Evolutionary conservation across 768 basidiomycete species (phyloP).

Genomic region (Mycena epipterygia): DNA sequence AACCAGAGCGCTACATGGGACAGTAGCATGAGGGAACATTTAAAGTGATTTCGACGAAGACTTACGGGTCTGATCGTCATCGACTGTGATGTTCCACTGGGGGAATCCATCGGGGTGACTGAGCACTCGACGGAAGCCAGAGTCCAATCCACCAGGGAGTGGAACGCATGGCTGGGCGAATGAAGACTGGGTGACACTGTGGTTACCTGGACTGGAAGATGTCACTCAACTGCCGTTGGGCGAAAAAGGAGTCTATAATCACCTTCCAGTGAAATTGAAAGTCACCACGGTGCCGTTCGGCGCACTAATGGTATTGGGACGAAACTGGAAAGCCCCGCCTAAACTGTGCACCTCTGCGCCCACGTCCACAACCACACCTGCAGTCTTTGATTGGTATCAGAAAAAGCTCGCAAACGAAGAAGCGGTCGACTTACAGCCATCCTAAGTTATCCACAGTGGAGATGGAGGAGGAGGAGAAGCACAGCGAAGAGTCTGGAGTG

Average conservation of each 20-base stretch:
- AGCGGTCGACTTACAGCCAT: too few relatives aligned
- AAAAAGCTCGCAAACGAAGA: too few relatives aligned
- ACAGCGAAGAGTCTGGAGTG: too few relatives aligned
- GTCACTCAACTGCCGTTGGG: background rate
- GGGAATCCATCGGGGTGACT: slow-evolving; percentile 43
- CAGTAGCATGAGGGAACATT: background rate
- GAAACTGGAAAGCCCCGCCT: slow-evolving; percentile 64
- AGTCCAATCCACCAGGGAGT: slow-evolving; percentile 64
- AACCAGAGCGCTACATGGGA: background rate
- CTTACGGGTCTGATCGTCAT: slow-evolving; percentile 60
- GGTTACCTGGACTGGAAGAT: slow-evolving; percentile 60
- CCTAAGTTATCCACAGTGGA: too few relatives aligned
- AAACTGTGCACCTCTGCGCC: too few relatives aligned
- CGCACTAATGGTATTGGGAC: slow-evolving; percentile 57
- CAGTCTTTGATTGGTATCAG: too few relatives aligned
- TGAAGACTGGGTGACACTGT: slow-evolving; percentile 66
- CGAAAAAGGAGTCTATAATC: background rate
- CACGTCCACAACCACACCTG: too few relatives aligned
- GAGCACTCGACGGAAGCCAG: slow-evolving; percentile 53
- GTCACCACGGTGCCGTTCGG: slow-evolving; percentile 60
- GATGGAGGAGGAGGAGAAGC: too few relatives aligned
- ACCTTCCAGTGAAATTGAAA: slow-evolving; percentile 65
- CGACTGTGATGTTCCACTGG: slow-evolving; percentile 66
- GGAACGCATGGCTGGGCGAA: slow-evolving; percentile 62
- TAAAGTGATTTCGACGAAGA: background rate